Evolutionary conservation across 2,329 filamentous ascomycete species (phyloP), one percentile per base, ranked within the genome.

Genomic region (Epichloe elymi): DNA sequence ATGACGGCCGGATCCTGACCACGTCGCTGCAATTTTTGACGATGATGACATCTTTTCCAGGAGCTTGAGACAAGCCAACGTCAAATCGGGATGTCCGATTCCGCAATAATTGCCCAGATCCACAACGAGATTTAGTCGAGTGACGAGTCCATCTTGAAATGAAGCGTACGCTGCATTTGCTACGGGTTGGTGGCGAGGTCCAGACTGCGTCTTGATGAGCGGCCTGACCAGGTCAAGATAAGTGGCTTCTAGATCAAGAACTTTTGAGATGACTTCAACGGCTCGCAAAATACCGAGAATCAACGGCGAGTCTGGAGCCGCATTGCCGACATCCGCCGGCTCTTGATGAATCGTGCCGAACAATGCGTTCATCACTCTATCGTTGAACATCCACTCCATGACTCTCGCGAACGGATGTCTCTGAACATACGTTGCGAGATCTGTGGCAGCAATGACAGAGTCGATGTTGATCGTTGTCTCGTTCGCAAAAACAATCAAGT

Each of bases 341-440:
- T 91, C 80, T 63, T 94, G 85, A 58, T 91, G 86, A 33, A 93
- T 80, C 11, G 85, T 80, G 51, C 80, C 76, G 65, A 96, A 91
- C 2, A 98, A 70, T 14, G 84, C 80, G 56, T 79, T 79, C 60
- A 95, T 80, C 20, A 96, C 87, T 56, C 85, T 88, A 61, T 94
- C 88, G 63, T 95, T 96, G 67, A 95, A 95, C 68, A 98, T 80
- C 89, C 93, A 97, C 63, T 98, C 93, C 86, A 97, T 96, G 15
- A 95, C 84, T 53, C 94, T 82, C 3, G 87, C 83, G 61, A 97
- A 98, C 0, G 94, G 91, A 68, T 98, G 94, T 49, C 95, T 77
- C 23, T 82, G 80, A 53, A 93, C 82, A 63, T 98, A 99, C 5
- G 79, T 77, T 47, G 82, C 80, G 4, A 97, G 73, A 51, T 86